Evolutionary conservation across 1,284 basidiomycete species (phyloP).

Genomic region (Cryptococcus sp.): DNA sequence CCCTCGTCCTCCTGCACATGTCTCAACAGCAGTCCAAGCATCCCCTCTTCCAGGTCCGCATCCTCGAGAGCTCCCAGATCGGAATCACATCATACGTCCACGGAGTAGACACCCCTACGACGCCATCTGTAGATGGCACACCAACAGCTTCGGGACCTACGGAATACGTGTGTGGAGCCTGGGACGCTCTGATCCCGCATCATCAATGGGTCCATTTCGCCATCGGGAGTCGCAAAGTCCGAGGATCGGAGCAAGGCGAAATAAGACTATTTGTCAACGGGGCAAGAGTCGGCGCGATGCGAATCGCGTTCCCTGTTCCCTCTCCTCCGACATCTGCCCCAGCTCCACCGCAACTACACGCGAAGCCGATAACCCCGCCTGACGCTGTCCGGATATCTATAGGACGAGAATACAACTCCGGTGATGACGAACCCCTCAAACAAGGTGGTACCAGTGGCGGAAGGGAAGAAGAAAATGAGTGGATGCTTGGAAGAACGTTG

Average conservation of each 20-base stretch:
- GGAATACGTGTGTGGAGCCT: slow-evolving; percentile 45
- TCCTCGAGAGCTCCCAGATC: slow-evolving; percentile 53
- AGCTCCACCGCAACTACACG: slow-evolving; percentile 19
- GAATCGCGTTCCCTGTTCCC: slow-evolving; percentile 39
- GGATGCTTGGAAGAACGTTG: slow-evolving; percentile 45
- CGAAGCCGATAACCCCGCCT: slow-evolving; percentile 12
- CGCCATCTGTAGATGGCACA: slow-evolving; percentile 4
- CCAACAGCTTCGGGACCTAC: slow-evolving; percentile 18
- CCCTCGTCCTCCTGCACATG: slow-evolving; percentile 46
- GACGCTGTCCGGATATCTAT: slow-evolving; percentile 31
- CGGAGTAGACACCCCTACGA: slow-evolving; percentile 1
- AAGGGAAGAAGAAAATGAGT: slow-evolving; percentile 47
- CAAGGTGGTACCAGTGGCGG: slow-evolving; percentile 17
- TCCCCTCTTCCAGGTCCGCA: slow-evolving; percentile 43
- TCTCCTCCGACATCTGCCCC: slow-evolving; percentile 6
- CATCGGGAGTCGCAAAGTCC: slow-evolving; percentile 40
- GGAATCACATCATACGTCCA: slow-evolving; percentile 35
- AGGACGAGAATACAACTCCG: slow-evolving; percentile 16
- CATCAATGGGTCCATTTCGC: slow-evolving; percentile 51
- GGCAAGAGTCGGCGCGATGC: slow-evolving; percentile 41
- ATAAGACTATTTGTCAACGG: slow-evolving; percentile 47
- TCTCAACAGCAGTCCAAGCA: slow-evolving; percentile 34
- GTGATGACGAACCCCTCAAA: slow-evolving; percentile 10
- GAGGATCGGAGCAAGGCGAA: slow-evolving; percentile 34
- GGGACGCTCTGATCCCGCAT: slow-evolving; percentile 51